These are phyloP conservation scores for Oemleria cerasiformis DNA, from an alignment of 306 rosid species.

Conservation along the genomic window DNA sequence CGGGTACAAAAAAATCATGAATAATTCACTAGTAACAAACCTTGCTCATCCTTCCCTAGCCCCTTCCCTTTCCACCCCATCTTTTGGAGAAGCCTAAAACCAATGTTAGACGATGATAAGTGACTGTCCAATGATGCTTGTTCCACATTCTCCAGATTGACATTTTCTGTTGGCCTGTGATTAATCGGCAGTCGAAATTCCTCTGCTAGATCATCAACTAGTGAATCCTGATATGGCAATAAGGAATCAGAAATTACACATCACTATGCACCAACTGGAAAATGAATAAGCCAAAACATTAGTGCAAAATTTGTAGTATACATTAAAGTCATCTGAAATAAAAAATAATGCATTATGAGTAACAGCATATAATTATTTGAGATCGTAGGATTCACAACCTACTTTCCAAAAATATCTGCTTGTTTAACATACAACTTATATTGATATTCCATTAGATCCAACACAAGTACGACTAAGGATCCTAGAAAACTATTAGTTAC, in stretches of 20 bases:
- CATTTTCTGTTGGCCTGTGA: slow-evolving; percentile 93
- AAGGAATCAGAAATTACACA: slow-evolving; percentile 9
- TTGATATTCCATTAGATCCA: neutral
- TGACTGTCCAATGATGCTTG: slow-evolving; percentile 91
- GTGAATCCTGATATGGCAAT: slow-evolving; percentile 40
- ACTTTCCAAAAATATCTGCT: neutral
- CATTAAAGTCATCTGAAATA: neutral
- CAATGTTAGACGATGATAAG: slow-evolving; percentile 75
- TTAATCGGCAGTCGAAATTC: slow-evolving; percentile 85
- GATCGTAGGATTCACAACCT: neutral
- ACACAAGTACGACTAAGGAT: neutral
- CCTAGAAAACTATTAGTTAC: slow-evolving; percentile 24
- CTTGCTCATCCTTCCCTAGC: slow-evolving; percentile 97
- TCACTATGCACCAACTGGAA: slow-evolving; percentile 8
- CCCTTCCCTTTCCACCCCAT: slow-evolving; percentile 99
- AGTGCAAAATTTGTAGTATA: neutral
- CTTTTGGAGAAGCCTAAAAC: slow-evolving; percentile 95
- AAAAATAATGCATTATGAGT: neutral
- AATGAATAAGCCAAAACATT: neutral
- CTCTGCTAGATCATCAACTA: slow-evolving; percentile 53
- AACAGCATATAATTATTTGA: neutral
- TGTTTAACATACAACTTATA: neutral
- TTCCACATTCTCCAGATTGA: slow-evolving; percentile 88
- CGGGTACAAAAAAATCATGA: neutral
- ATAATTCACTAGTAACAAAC: slow-evolving; percentile 32